Conservation (phyloP, 2,329 filamentous ascomycete species). For the Talaromyces islandicus region DNA sequence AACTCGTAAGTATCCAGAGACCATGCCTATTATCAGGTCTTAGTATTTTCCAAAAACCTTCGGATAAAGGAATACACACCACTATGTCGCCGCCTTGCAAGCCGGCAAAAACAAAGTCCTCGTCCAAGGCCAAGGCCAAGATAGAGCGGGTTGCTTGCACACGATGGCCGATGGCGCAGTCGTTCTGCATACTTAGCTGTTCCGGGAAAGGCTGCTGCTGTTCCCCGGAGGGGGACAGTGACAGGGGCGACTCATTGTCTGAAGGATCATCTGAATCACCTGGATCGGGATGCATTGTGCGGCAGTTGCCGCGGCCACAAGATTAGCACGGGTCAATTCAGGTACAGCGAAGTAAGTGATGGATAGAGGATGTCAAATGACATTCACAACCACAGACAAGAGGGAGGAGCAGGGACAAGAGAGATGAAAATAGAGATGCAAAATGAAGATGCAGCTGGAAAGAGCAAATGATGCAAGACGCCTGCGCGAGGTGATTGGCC, state of each 20-base stretch:
- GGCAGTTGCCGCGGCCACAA: background rate
- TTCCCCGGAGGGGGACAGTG: conserved; percentile 19
- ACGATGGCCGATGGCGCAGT: conserved; percentile 37
- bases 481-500: background rate
- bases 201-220: background rate
- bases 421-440: too few relatives aligned
- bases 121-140: conserved; percentile 73
- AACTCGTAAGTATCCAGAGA: conserved; percentile 82
- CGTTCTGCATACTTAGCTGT: conserved; percentile 18
- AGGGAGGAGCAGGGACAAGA: background rate
- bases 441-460: background rate
- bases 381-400: background rate
- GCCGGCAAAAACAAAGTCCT: conserved; percentile 80
- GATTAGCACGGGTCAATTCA: background rate
- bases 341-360: background rate
- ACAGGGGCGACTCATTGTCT: conserved; percentile 30
- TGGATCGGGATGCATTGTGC: conserved; percentile 25
- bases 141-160: conserved; percentile 38
- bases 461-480: background rate
- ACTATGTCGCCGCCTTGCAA: conserved; percentile 91
- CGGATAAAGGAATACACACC: conserved; percentile 34
- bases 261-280: conserved; percentile 29
- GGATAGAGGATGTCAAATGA: background rate
- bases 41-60: background rate
- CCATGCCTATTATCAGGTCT: conserved; percentile 55